Conservation (phyloP, 345 rosid species). For the Eucalyptus polyanthemos region DNA sequence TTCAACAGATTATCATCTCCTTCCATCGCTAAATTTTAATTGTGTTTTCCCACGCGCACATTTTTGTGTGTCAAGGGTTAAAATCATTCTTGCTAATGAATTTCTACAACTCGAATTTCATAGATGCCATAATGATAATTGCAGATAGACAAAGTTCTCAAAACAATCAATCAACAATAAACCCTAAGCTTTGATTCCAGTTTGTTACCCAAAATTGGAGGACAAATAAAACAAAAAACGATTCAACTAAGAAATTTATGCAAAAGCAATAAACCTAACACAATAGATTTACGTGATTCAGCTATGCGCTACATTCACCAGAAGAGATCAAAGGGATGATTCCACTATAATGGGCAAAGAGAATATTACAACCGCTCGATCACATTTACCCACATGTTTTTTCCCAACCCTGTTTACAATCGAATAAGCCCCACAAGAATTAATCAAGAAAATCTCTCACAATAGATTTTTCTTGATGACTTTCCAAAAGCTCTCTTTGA, state of each 20-base stretch:
- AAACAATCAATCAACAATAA: background rate
- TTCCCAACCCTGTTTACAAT: background rate
- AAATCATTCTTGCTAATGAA: background rate
- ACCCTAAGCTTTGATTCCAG: background rate
- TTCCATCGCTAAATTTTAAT: background rate
- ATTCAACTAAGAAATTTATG: background rate
- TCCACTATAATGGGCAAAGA: no score
- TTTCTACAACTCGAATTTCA: background rate
- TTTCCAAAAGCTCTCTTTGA: background rate
- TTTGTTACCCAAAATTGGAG: background rate
- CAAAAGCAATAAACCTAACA: background rate
- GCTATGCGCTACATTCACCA: rapidly evolving
- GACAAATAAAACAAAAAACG: background rate
- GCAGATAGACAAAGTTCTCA: background rate
- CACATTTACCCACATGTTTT: background rate
- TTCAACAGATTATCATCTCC: background rate
- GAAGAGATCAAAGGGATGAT: background rate
- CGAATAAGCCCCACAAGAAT: background rate
- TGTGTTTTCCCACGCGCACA: background rate
- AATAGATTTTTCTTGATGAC: background rate
- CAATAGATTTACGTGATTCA: background rate
- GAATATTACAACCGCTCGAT: background rate
- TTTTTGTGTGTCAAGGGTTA: background rate
- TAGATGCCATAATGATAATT: background rate
- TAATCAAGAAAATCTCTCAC: background rate